Conservation (phyloP, 2,329 filamentous ascomycete species). For the Thermothelomyces thermophilus region DNA sequence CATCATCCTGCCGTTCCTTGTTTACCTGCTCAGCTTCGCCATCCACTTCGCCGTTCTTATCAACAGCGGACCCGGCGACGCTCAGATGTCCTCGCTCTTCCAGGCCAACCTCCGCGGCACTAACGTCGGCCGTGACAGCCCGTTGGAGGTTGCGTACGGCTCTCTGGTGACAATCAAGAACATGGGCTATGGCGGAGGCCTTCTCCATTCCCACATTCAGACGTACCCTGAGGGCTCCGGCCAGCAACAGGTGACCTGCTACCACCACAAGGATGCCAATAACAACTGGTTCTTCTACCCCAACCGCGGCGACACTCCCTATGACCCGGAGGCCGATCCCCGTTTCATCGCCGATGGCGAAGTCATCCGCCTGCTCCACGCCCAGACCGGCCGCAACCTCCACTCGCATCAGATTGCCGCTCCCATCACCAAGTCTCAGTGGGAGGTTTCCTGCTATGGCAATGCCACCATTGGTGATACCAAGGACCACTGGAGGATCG, state of each 20-base stretch:
- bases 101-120: constrained; percentile 94
- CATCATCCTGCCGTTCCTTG: constrained; percentile 79
- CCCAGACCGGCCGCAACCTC: constrained; percentile 92
- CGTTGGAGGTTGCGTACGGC: constrained; percentile 82
- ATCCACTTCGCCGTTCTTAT: constrained; percentile 91
- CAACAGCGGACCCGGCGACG: constrained; percentile 90
- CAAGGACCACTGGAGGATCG: constrained; percentile 95
- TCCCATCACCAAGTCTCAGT: constrained; percentile 80
- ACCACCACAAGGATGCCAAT: constrained; percentile 99
- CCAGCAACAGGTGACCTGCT: constrained; percentile 97
- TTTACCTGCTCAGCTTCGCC: constrained; percentile 95
- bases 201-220: constrained; percentile 88
- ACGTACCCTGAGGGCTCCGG: constrained; percentile 88
- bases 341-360: constrained; percentile 73
- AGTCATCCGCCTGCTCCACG: constrained; percentile 80
- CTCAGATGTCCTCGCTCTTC: constrained; percentile 99
- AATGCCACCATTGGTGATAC: constrained; percentile 93
- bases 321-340: constrained; percentile 61
- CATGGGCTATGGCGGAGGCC: constrained; percentile 96
- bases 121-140: constrained; percentile 89
- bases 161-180: constrained; percentile 94
- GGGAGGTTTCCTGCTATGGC: constrained; percentile 92
- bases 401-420: constrained; percentile 90
- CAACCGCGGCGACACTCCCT: constrained; percentile 70
- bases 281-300: constrained; percentile 99